Conservation (phyloP, 345 rosid species). For the Hevea brasiliensis region DNA sequence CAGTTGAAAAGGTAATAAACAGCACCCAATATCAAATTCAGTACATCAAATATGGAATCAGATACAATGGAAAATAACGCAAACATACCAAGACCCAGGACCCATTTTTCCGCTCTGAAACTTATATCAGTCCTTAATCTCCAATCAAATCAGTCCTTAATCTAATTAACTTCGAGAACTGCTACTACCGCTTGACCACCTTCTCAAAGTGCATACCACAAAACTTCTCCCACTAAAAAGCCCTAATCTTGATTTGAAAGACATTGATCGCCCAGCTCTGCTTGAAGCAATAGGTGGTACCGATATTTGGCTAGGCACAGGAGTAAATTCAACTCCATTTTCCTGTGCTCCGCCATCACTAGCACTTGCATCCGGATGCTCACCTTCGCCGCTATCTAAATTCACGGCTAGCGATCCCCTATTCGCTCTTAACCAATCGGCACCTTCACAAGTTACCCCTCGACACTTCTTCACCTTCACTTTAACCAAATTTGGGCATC, state of each 20-base stretch:
- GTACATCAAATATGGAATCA: slow-evolving; percentile 29
- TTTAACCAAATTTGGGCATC: slow-evolving; percentile 80
- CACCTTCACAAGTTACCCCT: slow-evolving; percentile 57
- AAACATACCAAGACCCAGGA: slow-evolving; percentile 16
- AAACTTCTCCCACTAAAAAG: slow-evolving; percentile 63
- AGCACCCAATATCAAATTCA: slow-evolving; percentile 31
- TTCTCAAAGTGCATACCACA: slow-evolving; percentile 77
- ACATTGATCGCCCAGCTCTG: slow-evolving; percentile 52
- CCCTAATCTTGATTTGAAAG: slow-evolving; percentile 64
- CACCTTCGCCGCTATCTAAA: slow-evolving; percentile 56
- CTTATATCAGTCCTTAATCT: slow-evolving; percentile 9
- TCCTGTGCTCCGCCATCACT: slow-evolving; percentile 58
- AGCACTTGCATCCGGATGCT: slow-evolving; percentile 46
- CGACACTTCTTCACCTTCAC: slow-evolving; percentile 83
- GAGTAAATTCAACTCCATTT: slow-evolving; percentile 45
- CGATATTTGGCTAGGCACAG: slow-evolving; percentile 36
- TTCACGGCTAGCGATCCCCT: slow-evolving; percentile 56
- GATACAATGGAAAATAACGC: slow-evolving; percentile 32
- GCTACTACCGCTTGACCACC: slow-evolving; percentile 51
- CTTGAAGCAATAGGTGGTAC: slow-evolving; percentile 39
- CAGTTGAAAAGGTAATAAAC: slow-evolving; percentile 33
- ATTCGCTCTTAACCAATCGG: slow-evolving; percentile 44
- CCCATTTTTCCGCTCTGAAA: slow-evolving; percentile 9
- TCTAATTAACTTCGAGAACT: slow-evolving; percentile 39
- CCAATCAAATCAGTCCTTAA: not conserved